phyloP scores from a whole-genome alignment of 2,329 filamentous ascomycete genomes.

The Chalaropsis thielavioides region DNA sequence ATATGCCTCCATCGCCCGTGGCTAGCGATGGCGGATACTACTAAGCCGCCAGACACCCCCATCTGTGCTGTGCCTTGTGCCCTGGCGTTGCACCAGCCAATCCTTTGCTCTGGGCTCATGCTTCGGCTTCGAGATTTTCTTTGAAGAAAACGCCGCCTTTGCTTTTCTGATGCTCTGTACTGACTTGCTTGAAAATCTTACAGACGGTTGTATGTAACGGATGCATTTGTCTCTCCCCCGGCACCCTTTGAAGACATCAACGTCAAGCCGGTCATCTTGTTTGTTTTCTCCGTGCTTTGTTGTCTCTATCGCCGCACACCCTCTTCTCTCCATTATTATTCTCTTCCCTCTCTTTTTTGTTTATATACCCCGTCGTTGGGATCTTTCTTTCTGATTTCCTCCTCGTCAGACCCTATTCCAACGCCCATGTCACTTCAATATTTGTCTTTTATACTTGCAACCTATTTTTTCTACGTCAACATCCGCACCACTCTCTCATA shows the following conservation, averaged over 20 bases:
- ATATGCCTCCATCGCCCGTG: constrained; percentile 45
- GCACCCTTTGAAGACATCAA: not conserved
- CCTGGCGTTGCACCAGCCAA: too few species aligned
- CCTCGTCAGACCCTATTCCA: not conserved
- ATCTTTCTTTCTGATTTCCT: not conserved
- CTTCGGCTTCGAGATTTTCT: not conserved
- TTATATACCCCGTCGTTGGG: constrained; percentile 17
- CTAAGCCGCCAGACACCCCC: constrained; percentile 20
- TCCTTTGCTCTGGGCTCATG: too few species aligned
- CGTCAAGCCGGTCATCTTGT: not conserved
- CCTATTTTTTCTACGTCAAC: not conserved
- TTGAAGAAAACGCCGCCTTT: not conserved
- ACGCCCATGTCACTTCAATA: not conserved
- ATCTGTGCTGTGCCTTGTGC: not conserved
- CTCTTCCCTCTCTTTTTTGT: constrained; percentile 12
- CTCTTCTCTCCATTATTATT: not conserved
- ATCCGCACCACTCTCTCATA: not conserved
- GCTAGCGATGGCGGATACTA: constrained; percentile 49
- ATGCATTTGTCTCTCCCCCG: not conserved
- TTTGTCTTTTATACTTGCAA: constrained; percentile 2
- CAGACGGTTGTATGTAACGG: not conserved
- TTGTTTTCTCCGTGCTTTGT: not conserved
- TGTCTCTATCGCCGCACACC: not conserved
- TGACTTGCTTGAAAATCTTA: not conserved
- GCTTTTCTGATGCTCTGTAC: not conserved